A percentile compares a stretch with the other conserved stretches of the same genome.
phyloP scores from a whole-genome alignment of 306 rosid species.

The Abrus pulchellus region DNA sequence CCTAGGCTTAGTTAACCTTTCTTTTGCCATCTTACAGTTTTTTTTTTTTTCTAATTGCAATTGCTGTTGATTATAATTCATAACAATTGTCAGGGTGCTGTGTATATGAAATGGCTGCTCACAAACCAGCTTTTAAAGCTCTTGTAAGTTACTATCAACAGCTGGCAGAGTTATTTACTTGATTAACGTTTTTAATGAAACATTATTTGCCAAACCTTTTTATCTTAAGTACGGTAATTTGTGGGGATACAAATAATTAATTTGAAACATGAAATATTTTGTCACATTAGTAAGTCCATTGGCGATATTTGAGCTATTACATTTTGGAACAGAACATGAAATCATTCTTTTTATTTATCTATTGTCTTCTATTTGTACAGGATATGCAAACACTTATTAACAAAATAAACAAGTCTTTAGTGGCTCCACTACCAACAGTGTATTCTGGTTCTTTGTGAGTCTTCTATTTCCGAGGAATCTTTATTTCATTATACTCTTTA shows the following conservation, averaged over 20 bases:
- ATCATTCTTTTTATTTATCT: not conserved
- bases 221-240: not conserved
- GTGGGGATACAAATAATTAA: constrained; percentile 12
- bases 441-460: constrained; percentile 91
- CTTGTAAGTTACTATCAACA: constrained; percentile 69
- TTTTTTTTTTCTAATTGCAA: constrained; percentile 5
- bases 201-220: not conserved
- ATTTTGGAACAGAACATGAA: constrained; percentile 21
- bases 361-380: constrained; percentile 62
- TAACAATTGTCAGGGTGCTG: constrained; percentile 79
- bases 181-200: not conserved
- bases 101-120: constrained; percentile 90
- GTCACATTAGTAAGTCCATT: not conserved
- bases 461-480: constrained; percentile 38
- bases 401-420: constrained; percentile 96
- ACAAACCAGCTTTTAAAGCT: constrained; percentile 92
- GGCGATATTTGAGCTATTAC: constrained; percentile 16
- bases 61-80: constrained; percentile 16
- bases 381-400: constrained; percentile 92
- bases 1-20: constrained; percentile 9
- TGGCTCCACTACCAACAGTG: constrained; percentile 94
- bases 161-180: not conserved
- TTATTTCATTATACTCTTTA: constrained; percentile 10
- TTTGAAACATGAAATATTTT: constrained; percentile 35
- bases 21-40: not conserved